A percentile compares a stretch with the other conserved stretches of the same genome.
Conservation (phyloP, 202 grass and related monocot genomes). For the Musa balbisiana region DNA sequence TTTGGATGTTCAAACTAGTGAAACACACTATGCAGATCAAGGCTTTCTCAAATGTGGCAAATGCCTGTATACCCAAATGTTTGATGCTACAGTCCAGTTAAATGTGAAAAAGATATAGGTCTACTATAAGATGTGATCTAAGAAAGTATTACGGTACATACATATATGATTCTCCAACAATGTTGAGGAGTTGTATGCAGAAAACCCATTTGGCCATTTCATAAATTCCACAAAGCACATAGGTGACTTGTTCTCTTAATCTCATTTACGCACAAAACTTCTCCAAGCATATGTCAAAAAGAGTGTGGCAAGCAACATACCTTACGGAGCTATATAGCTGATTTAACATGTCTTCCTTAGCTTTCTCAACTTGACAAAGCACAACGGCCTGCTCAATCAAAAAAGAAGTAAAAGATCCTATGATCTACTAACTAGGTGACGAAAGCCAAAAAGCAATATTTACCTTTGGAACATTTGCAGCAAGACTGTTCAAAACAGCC, state of each 20-base stretch:
- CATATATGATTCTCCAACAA: too few relatives aligned
- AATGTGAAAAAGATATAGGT: too few relatives aligned
- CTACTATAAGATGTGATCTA: too few relatives aligned
- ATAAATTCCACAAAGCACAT: not conserved
- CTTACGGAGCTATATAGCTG: slow-evolving; percentile 83
- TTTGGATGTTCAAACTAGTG: too few relatives aligned
- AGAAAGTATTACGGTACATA: too few relatives aligned
- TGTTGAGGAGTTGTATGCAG: too few relatives aligned
- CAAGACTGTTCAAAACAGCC: slow-evolving; percentile 65
- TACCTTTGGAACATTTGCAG: slow-evolving; percentile 77
- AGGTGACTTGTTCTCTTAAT: not conserved
- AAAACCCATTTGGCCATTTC: too few relatives aligned
- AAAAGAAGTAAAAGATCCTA: slow-evolving; percentile 20
- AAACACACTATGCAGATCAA: too few relatives aligned
- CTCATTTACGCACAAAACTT: not conserved
- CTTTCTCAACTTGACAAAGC: slow-evolving; percentile 85
- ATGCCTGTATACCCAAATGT: too few relatives aligned
- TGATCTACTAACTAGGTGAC: not conserved
- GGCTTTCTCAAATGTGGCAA: too few relatives aligned
- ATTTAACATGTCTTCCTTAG: slow-evolving; percentile 83
- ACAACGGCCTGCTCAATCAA: slow-evolving; percentile 61
- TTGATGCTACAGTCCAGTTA: too few relatives aligned
- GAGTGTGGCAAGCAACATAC: slow-evolving; percentile 21
- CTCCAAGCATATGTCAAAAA: not conserved
- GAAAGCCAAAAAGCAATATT: slow-evolving; percentile 7